A percentile compares a stretch with the other conserved stretches of the same genome.
phyloP scores from a whole-genome alignment of 257 asterid genomes.

The Datura wrightii region DNA sequence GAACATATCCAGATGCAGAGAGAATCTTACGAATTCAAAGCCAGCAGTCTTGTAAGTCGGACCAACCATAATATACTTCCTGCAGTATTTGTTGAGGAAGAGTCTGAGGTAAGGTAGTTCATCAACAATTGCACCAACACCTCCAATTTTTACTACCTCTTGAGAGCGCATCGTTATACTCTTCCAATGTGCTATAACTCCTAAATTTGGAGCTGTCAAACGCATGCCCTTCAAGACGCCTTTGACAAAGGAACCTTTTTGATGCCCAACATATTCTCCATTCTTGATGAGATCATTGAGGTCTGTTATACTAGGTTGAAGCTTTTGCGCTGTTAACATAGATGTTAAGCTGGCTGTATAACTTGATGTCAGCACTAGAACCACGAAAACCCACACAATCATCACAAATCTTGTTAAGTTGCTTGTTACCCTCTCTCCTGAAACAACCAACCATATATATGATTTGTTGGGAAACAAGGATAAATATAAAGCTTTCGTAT shows the following conservation, averaged over 20 bases:
- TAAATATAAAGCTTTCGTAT: not conserved
- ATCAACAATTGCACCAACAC: slow-evolving; percentile 53
- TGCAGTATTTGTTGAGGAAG: slow-evolving; percentile 43
- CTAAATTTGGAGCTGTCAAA: slow-evolving; percentile 46
- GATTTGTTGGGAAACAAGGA: not conserved
- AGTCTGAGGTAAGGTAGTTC: slow-evolving; percentile 53
- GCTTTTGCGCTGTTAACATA: slow-evolving; percentile 48
- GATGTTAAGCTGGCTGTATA: slow-evolving; percentile 61
- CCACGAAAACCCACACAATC: slow-evolving; percentile 58
- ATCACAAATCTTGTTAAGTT: slow-evolving; percentile 48
- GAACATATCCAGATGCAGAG: not conserved
- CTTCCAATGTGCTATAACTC: slow-evolving; percentile 34
- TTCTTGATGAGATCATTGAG: slow-evolving; percentile 44
- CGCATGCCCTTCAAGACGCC: slow-evolving; percentile 36
- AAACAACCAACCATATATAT: slow-evolving; percentile 10
- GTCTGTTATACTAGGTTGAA: slow-evolving; percentile 45
- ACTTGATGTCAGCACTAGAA: slow-evolving; percentile 50
- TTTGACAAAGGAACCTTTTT: slow-evolving; percentile 55
- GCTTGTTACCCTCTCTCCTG: slow-evolving; percentile 50
- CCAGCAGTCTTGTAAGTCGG: slow-evolving; percentile 57
- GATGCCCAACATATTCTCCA: slow-evolving; percentile 51
- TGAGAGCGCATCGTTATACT: slow-evolving; percentile 39
- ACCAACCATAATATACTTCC: slow-evolving; percentile 45
- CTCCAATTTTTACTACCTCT: slow-evolving; percentile 44
- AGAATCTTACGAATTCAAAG: slow-evolving; percentile 52